Percentiles rank a stretch among this genome's conserved stretches.
These are phyloP conservation scores for Apostasia ramifera DNA, from an alignment of 106 monocot genomes.

Conservation along the genomic window DNA sequence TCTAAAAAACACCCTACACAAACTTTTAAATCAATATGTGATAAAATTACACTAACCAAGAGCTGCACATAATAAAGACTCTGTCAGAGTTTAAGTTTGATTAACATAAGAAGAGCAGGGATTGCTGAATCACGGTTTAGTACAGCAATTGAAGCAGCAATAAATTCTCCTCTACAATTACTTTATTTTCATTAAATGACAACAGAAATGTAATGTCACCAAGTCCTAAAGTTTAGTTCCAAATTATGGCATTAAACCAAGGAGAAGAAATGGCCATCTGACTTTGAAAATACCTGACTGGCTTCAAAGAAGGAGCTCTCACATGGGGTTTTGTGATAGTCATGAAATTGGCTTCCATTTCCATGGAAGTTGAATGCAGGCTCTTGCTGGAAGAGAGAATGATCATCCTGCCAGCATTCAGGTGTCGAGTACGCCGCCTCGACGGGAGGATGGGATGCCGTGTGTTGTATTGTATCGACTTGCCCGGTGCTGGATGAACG, in stretches of 20 bases:
- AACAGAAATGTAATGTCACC: background rate
- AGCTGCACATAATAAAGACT: no score
- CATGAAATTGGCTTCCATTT: constrained; percentile 27
- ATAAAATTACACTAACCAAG: no score
- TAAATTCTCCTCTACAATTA: background rate
- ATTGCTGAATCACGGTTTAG: no score
- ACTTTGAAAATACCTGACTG: constrained; percentile 5
- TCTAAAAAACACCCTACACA: no score
- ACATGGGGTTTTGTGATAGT: constrained; percentile 13
- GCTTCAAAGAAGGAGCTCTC: constrained; percentile 6
- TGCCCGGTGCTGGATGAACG: constrained; percentile 19
- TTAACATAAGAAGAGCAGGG: no score
- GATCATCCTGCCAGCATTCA: constrained; percentile 25
- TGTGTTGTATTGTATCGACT: constrained; percentile 6
- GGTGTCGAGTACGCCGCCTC: constrained; percentile 11
- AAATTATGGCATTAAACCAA: background rate
- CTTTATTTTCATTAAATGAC: background rate
- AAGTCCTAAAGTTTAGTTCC: background rate
- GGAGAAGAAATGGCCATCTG: background rate
- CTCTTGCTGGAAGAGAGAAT: constrained; percentile 9
- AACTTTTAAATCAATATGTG: no score
- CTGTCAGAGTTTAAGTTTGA: no score
- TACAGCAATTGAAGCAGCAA: background rate
- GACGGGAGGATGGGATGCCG: constrained; percentile 5
- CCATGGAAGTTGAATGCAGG: constrained; percentile 17